Percentiles rank a stretch among this genome's conserved stretches.
phyloP scores from a whole-genome alignment of 2,329 filamentous ascomycete genomes.

The Colletotrichum salicis region DNA sequence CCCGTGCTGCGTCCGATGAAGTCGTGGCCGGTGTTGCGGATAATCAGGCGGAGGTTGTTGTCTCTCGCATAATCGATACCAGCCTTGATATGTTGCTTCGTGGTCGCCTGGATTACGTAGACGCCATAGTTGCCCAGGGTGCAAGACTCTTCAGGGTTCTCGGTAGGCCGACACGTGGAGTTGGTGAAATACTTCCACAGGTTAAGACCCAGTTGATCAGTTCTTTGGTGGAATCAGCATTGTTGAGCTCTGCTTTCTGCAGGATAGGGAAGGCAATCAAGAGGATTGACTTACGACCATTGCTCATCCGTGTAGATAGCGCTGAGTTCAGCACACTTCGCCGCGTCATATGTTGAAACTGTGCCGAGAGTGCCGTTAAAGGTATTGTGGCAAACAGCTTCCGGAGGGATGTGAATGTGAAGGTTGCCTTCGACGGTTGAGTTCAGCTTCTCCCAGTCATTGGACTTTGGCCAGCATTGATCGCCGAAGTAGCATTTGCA shows the following conservation, averaged over 20 bases:
- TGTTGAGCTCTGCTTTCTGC: background rate
- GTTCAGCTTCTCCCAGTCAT: slow-evolving; percentile 46
- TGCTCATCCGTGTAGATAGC: slow-evolving; percentile 45
- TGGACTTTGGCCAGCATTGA: slow-evolving; percentile 44
- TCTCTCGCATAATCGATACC: slow-evolving; percentile 43
- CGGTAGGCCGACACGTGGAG: slow-evolving; percentile 50
- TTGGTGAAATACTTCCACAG: slow-evolving; percentile 56
- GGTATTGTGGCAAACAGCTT: slow-evolving; percentile 48
- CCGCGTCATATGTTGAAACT: slow-evolving; percentile 48
- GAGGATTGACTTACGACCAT: slow-evolving; percentile 46
- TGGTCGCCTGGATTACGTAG: slow-evolving; percentile 42
- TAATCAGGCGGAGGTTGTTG: slow-evolving; percentile 61
- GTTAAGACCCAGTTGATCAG: slow-evolving; percentile 43
- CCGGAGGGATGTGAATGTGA: slow-evolving; percentile 42
- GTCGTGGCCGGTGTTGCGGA: slow-evolving; percentile 68
- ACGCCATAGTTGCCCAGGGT: slow-evolving; percentile 52
- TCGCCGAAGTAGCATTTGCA: slow-evolving; percentile 47
- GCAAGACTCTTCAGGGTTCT: slow-evolving; percentile 45
- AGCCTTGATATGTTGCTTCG: slow-evolving; percentile 40
- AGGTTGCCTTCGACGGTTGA: slow-evolving; percentile 49
- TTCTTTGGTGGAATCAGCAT: slow-evolving; percentile 32
- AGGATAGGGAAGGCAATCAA: fast-evolving
- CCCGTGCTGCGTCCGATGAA: slow-evolving; percentile 70
- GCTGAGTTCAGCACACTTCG: slow-evolving; percentile 44
- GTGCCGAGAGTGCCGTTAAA: slow-evolving; percentile 51